A percentile compares a stretch with the other conserved stretches of the same genome.
These are phyloP conservation scores for Plasmodium cynomolgi DNA, from an alignment of 169 alveolate species.

Conservation along the genomic window DNA sequence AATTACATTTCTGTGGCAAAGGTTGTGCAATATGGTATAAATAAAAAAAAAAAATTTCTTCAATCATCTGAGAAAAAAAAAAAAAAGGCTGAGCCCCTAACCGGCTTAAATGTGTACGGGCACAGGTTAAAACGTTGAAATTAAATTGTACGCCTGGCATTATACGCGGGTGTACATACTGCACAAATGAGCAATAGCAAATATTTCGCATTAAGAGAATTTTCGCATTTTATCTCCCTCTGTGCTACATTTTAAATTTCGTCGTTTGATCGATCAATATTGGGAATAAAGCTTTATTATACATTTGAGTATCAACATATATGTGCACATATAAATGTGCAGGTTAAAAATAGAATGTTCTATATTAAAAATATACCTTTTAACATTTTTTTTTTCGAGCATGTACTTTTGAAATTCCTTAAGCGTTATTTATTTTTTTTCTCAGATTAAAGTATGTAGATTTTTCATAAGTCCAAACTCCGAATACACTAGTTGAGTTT, in stretches of 20 bases:
- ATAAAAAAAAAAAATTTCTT: neutral
- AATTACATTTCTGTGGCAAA: neutral
- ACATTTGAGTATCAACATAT: neutral
- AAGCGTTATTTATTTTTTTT: neutral
- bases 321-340: neutral
- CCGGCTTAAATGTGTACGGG: constrained; percentile 1
- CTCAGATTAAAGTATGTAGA: neutral
- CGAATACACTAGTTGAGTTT: neutral
- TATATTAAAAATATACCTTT: neutral
- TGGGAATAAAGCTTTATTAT: neutral
- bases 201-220: neutral
- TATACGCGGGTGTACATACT: neutral
- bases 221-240: neutral
- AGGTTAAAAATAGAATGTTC: neutral
- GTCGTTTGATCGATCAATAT: neutral
- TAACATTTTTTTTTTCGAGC: neutral
- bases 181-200: neutral
- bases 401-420: neutral
- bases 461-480: neutral
- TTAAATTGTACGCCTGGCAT: neutral
- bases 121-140: neutral
- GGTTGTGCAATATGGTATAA: neutral
- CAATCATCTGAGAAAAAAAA: neutral
- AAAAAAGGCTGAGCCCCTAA: neutral
- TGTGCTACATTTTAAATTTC: neutral